phyloP scores from a whole-genome alignment of 2,329 filamentous ascomycete species.

The Trichoderma atroviride region DNA sequence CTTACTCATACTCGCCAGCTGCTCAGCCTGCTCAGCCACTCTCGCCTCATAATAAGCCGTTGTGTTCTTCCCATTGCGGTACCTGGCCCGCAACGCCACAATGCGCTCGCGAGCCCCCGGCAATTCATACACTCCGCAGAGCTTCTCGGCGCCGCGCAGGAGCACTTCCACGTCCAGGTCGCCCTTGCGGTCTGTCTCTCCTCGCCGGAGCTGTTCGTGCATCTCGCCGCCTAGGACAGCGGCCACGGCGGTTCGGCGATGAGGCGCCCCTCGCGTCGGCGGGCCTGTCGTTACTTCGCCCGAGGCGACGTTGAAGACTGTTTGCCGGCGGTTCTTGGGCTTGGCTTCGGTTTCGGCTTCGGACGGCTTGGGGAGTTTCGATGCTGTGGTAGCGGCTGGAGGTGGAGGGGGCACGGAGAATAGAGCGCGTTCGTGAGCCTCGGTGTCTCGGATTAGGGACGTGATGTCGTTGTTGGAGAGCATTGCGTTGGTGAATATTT shows the following conservation, averaged over 20 bases:
- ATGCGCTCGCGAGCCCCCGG: slow-evolving; percentile 79
- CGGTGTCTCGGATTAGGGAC: slow-evolving; percentile 89
- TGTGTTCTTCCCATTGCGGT: slow-evolving; percentile 72
- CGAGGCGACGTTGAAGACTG: slow-evolving; percentile 66
- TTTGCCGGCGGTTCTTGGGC: slow-evolving; percentile 54
- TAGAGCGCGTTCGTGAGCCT: slow-evolving; percentile 89
- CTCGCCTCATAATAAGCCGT: slow-evolving; percentile 78
- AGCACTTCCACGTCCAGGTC: slow-evolving; percentile 87
- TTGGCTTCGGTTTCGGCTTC: neutral
- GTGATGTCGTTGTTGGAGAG: slow-evolving; percentile 91
- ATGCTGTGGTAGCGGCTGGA: slow-evolving; percentile 45
- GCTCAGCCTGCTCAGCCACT: slow-evolving; percentile 74
- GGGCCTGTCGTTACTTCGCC: slow-evolving; percentile 63
- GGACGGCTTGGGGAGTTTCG: slow-evolving; percentile 24
- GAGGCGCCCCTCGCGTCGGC: slow-evolving; percentile 53
- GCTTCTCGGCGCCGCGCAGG: slow-evolving; percentile 83
- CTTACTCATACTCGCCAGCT: slow-evolving; percentile 73
- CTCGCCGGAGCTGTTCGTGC: slow-evolving; percentile 73
- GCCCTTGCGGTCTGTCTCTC: slow-evolving; percentile 55
- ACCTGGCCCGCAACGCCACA: slow-evolving; percentile 67
- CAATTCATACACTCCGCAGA: slow-evolving; percentile 84
- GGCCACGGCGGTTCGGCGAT: slow-evolving; percentile 80
- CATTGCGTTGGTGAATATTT: slow-evolving; percentile 92
- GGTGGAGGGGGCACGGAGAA: slow-evolving; percentile 84
- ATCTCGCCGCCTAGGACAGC: slow-evolving; percentile 86